Evolutionary conservation across 1,284 basidiomycete genomes (phyloP).

Genomic region (Neonothopanus nambi): DNA sequence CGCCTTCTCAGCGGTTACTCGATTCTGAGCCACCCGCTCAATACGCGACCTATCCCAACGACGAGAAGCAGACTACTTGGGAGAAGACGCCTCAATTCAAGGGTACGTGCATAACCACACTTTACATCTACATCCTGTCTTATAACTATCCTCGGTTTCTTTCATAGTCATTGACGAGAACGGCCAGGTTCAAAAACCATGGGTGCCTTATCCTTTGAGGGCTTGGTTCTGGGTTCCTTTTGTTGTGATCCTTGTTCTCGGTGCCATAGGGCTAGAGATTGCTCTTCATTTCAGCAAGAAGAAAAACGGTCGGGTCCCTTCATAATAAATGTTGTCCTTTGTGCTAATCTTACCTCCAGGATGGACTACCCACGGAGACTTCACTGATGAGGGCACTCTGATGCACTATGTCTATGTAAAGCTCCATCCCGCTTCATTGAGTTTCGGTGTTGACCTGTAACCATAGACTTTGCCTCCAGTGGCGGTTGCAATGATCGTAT

Average conservation of each 20-base stretch:
- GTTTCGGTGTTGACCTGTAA: neutral
- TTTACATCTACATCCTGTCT: neutral
- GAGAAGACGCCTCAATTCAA: neutral
- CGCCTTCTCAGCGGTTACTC: conserved; percentile 15
- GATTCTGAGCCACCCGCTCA: conserved; percentile 16
- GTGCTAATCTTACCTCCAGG: conserved; percentile 29
- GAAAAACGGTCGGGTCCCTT: conserved; percentile 38
- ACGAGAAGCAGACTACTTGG: neutral
- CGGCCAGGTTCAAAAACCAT: conserved; percentile 24
- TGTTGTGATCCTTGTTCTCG: conserved; percentile 36
- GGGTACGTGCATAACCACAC: neutral
- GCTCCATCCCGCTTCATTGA: neutral
- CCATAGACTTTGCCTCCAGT: conserved; percentile 52
- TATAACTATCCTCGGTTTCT: neutral
- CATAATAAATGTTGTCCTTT: neutral
- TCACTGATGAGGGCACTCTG: conserved; percentile 31
- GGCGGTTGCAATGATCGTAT: conserved; percentile 40
- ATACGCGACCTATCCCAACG: conserved; percentile 16
- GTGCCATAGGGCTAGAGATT: conserved; percentile 47
- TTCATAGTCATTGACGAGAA: neutral
- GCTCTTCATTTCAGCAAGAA: conserved; percentile 46
- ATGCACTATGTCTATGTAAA: conserved; percentile 53
- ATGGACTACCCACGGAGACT: conserved; percentile 38
- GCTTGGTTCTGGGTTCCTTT: conserved; percentile 49
- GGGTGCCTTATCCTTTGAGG: conserved; percentile 46